phyloP scores from a whole-genome alignment of 345 rosid species.

The Rhodamnia rubescens region DNA sequence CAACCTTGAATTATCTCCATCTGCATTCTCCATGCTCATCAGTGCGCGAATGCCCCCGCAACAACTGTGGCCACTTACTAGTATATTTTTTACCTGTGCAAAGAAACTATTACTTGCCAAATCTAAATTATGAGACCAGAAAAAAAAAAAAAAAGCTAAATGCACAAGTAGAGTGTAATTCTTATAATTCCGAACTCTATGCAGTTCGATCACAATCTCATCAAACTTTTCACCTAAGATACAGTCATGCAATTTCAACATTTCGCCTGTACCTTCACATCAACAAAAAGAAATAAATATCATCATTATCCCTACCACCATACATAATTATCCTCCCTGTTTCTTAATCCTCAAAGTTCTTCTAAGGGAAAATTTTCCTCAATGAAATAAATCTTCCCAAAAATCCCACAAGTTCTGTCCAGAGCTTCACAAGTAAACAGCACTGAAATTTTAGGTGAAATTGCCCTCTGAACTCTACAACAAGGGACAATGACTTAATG shows the following conservation, averaged over 20 bases:
- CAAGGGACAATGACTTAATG: neutral
- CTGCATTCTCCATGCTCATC: constrained; percentile 60
- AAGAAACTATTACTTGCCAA: neutral
- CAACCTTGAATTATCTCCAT: constrained; percentile 65
- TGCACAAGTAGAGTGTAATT: neutral
- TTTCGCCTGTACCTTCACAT: neutral
- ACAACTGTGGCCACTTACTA: constrained; percentile 85
- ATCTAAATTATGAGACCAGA: neutral
- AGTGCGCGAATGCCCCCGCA: constrained; percentile 97
- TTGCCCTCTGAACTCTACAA: neutral
- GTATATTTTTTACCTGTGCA: constrained; percentile 81
- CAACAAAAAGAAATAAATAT: neutral
- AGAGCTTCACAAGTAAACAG: neutral
- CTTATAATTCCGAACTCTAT: neutral
- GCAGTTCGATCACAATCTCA: neutral
- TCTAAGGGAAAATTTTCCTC: neutral
- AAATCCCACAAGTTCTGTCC: neutral
- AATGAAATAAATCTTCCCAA: neutral
- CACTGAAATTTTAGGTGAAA: neutral
- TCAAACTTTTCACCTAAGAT: neutral
- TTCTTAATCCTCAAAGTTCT: neutral
- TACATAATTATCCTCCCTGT: neutral
- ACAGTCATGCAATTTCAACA: neutral
- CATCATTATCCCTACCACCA: neutral
- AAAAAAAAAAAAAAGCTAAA: neutral